These are phyloP conservation scores for Perilla frutescens DNA, from an alignment of 257 asterid genomes.

Conservation along the genomic window DNA sequence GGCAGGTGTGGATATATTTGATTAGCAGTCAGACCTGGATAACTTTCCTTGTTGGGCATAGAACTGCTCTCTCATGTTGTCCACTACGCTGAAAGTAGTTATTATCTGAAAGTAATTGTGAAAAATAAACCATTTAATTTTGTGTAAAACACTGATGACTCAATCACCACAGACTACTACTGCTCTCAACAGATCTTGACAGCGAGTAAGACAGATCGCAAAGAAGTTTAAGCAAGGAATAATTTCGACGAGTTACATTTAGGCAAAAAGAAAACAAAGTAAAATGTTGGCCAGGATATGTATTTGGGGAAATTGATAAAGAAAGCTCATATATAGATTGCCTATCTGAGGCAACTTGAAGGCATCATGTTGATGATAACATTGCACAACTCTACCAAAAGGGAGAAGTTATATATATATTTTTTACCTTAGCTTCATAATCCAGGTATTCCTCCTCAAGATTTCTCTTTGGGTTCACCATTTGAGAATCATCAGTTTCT, in stretches of 20 bases:
- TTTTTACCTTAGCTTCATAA: constrained; percentile 82
- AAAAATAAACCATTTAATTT: neutral
- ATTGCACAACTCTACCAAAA: constrained; percentile 2
- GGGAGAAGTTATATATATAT: neutral
- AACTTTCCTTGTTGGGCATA: constrained; percentile 65
- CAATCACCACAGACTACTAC: neutral
- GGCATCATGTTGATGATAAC: neutral
- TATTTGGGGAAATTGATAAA: neutral
- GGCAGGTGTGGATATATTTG: constrained; percentile 3
- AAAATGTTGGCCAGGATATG: neutral
- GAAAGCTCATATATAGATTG: constrained; percentile 11
- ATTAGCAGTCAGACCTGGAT: constrained; percentile 59
- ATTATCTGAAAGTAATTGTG: constrained; percentile 57
- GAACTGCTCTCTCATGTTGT: constrained; percentile 87
- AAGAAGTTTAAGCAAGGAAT: neutral
- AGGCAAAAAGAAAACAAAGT: constrained; percentile 10
- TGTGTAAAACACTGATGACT: neutral
- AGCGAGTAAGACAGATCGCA: neutral
- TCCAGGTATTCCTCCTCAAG: constrained; percentile 96
- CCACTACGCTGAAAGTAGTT: constrained; percentile 87
- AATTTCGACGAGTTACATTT: constrained; percentile 14
- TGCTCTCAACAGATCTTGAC: neutral
- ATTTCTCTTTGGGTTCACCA: constrained; percentile 64
- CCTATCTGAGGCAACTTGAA: neutral
- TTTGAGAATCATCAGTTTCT: constrained; percentile 54